Conservation (phyloP, 225 moss, liverwort and hornwort genomes). For the Polytrichum commune region DNA sequence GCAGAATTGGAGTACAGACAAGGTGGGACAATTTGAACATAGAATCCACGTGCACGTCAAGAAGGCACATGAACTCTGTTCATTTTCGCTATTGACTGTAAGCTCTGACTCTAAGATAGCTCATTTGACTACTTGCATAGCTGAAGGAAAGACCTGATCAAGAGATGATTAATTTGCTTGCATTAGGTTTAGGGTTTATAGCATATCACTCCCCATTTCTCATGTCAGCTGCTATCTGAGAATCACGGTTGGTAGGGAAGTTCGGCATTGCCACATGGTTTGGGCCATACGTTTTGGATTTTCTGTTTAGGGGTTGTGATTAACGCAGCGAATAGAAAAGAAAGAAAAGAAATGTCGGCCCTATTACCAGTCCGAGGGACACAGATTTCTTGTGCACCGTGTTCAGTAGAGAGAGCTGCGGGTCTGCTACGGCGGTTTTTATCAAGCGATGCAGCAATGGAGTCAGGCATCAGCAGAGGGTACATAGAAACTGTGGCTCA, state of each 20-base stretch:
- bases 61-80: too few relatives aligned
- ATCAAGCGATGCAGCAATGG: slow-evolving; percentile 54
- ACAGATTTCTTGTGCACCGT: slow-evolving; percentile 65
- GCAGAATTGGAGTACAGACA: too few relatives aligned
- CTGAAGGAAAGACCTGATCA: too few relatives aligned
- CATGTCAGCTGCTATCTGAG: not conserved
- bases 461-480: slow-evolving; percentile 52
- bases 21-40: too few relatives aligned
- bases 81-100: too few relatives aligned
- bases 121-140: too few relatives aligned
- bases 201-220: not conserved
- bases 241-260: not conserved
- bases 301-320: not conserved
- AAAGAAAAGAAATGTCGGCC: slow-evolving; percentile 50
- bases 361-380: slow-evolving; percentile 66
- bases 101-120: too few relatives aligned
- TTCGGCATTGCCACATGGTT: not conserved
- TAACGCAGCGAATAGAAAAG: not conserved
- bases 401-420: slow-evolving; percentile 67
- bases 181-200: slow-evolving; percentile 4
- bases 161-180: too few relatives aligned
- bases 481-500: slow-evolving; percentile 61
- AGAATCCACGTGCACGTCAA: too few relatives aligned
- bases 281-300: not conserved
- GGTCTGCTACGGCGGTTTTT: slow-evolving; percentile 58